These are phyloP conservation scores for Sesbania bispinosa DNA, from an alignment of 306 rosid species.

Conservation along the genomic window DNA sequence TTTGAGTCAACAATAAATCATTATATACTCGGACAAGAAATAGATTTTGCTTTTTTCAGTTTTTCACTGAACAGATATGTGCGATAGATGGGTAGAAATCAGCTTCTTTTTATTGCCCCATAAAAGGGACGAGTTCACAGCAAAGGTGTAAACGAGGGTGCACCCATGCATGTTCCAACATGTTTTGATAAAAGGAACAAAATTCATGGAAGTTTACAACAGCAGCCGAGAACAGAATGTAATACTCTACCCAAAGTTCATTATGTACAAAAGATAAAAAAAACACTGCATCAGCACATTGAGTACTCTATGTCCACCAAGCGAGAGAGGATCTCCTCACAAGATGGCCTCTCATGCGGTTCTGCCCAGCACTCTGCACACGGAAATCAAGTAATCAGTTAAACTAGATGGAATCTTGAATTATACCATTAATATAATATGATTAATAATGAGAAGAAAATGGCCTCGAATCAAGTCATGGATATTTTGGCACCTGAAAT, in stretches of 20 bases:
- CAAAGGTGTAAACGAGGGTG: not conserved
- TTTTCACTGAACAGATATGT: not conserved
- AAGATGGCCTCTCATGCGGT: slow-evolving; percentile 80
- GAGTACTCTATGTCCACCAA: slow-evolving; percentile 82
- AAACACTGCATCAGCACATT: slow-evolving; percentile 48
- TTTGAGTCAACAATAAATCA: slow-evolving; percentile 3
- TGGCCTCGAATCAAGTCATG: not conserved
- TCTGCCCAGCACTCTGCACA: slow-evolving; percentile 92
- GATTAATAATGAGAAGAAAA: not conserved
- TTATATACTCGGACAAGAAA: not conserved
- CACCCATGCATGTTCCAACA: slow-evolving; percentile 18
- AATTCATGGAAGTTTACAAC: slow-evolving; percentile 45
- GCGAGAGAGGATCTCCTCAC: slow-evolving; percentile 87
- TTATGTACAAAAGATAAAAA: slow-evolving; percentile 53
- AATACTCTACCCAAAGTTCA: slow-evolving; percentile 59
- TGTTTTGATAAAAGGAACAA: slow-evolving; percentile 24
- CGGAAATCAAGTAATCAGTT: slow-evolving; percentile 1
- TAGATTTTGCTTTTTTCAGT: not conserved
- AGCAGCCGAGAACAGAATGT: slow-evolving; percentile 62
- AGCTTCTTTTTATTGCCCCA: slow-evolving; percentile 24
- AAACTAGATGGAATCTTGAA: not conserved
- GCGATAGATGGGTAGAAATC: not conserved
- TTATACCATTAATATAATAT: not conserved
- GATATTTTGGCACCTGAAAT: slow-evolving; percentile 54
- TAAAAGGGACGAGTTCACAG: slow-evolving; percentile 12